Evolutionary conservation across 345 rosid genomes (phyloP).

Genomic region (Orychophragmus violaceus): DNA sequence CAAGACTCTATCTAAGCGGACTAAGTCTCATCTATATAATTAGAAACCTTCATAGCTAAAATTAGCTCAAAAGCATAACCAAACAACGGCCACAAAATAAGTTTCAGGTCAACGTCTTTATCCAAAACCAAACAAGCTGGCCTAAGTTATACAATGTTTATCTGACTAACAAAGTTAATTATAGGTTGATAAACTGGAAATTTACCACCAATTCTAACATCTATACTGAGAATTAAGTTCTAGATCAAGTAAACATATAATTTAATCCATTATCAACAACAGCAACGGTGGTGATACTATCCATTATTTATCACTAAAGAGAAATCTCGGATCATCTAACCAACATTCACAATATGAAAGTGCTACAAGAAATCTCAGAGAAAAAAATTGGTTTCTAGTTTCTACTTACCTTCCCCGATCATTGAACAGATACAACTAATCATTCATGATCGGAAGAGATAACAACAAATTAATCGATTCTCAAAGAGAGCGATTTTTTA

Average conservation of each 20-base stretch:
- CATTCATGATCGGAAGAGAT: conserved; percentile 3
- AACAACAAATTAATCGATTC: background rate
- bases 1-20: background rate
- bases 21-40: conserved; percentile 12
- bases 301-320: background rate
- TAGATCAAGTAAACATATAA: background rate
- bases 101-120: conserved; percentile 24
- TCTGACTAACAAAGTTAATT: background rate
- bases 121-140: conserved; percentile 7
- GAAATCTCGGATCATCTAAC: background rate
- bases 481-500: background rate
- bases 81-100: conserved; percentile 24
- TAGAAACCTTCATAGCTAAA: conserved; percentile 18
- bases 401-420: background rate
- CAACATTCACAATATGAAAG: background rate
- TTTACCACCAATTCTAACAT: background rate
- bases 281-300: background rate
- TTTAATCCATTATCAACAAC: background rate
- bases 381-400: background rate
- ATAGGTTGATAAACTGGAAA: background rate
- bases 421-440: background rate
- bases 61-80: conserved; percentile 20
- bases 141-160: background rate
- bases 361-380: background rate
- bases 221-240: background rate